Evolutionary conservation across 305 asterid species (phyloP).

Genomic region (Salvia sclarea): DNA sequence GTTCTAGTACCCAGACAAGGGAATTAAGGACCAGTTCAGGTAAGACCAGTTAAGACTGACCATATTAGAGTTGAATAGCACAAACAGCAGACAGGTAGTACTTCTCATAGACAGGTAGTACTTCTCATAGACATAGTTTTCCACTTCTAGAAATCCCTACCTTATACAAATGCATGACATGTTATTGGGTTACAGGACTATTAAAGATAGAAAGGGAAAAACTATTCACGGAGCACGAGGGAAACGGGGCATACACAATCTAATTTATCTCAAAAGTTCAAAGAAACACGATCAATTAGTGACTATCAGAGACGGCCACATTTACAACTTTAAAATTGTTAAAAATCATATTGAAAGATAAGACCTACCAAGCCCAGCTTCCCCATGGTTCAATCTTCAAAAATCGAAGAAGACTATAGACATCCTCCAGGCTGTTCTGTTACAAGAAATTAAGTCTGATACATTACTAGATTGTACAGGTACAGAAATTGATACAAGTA

Average conservation of each 20-base stretch:
- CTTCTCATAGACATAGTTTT: background rate
- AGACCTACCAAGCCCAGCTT: slow-evolving; percentile 93
- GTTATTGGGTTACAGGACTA: background rate
- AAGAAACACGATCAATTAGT: slow-evolving; percentile 2
- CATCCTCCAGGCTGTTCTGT: slow-evolving; percentile 96
- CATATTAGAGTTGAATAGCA: background rate
- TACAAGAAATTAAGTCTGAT: slow-evolving; percentile 32
- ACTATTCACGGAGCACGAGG: background rate
- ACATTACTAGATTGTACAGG: slow-evolving; percentile 24
- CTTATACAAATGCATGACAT: background rate
- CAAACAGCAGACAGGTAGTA: background rate
- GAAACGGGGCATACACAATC: slow-evolving; percentile 19
- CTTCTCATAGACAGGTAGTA: slow-evolving; percentile 4
- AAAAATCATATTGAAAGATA: slow-evolving; percentile 30
- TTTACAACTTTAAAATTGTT: background rate
- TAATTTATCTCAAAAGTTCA: slow-evolving; percentile 12
- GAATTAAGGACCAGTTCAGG: background rate
- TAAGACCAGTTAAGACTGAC: slow-evolving; percentile 3
- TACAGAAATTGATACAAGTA: slow-evolving; percentile 17
- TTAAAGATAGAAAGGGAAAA: background rate
- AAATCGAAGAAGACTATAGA: slow-evolving; percentile 93
- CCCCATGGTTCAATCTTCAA: slow-evolving; percentile 99
- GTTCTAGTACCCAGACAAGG: slow-evolving; percentile 15
- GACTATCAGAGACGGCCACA: background rate
- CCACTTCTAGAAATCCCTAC: background rate